These are phyloP conservation scores for Laguncularia racemosa DNA, from an alignment of 345 rosid species.

Conservation along the genomic window DNA sequence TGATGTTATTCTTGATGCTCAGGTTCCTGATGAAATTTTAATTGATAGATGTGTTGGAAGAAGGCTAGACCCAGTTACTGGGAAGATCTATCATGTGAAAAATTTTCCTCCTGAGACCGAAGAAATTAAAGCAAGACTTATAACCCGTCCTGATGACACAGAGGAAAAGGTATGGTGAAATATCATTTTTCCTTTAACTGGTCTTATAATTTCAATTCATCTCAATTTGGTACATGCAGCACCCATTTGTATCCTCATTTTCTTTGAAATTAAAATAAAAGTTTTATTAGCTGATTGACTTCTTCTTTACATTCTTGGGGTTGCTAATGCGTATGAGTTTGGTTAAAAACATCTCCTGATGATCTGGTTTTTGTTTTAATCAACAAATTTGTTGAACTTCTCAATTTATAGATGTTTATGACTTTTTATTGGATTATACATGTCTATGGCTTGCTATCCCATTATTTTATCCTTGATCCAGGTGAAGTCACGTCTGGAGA, in stretches of 20 bases:
- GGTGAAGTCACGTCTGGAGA: slow-evolving; percentile 75
- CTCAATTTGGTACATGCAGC: no score
- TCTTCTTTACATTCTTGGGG: no score
- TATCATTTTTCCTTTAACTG: neutral
- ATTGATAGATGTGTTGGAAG: slow-evolving; percentile 90
- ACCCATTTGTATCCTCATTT: no score
- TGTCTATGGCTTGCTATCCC: slow-evolving; percentile 3
- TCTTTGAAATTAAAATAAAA: no score
- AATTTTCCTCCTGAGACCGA: slow-evolving; percentile 64
- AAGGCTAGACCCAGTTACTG: slow-evolving; percentile 65
- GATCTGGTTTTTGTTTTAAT: no score
- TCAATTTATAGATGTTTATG: no score
- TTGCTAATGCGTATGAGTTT: no score
- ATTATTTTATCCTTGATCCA: slow-evolving; percentile 11
- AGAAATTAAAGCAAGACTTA: slow-evolving; percentile 69
- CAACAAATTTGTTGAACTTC: no score
- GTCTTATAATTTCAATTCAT: no score
- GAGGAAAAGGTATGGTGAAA: slow-evolving; percentile 52
- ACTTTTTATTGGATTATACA: neutral
- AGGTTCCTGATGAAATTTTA: slow-evolving; percentile 95
- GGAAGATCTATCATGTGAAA: slow-evolving; percentile 72
- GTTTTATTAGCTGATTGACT: no score
- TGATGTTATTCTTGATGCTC: slow-evolving; percentile 29
- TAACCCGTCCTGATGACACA: slow-evolving; percentile 88
- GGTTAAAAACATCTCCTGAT: no score